These are phyloP conservation scores for Rhinocladiella mackenziei DNA, from an alignment of 2,329 filamentous ascomycete species.

Conservation along the genomic window DNA sequence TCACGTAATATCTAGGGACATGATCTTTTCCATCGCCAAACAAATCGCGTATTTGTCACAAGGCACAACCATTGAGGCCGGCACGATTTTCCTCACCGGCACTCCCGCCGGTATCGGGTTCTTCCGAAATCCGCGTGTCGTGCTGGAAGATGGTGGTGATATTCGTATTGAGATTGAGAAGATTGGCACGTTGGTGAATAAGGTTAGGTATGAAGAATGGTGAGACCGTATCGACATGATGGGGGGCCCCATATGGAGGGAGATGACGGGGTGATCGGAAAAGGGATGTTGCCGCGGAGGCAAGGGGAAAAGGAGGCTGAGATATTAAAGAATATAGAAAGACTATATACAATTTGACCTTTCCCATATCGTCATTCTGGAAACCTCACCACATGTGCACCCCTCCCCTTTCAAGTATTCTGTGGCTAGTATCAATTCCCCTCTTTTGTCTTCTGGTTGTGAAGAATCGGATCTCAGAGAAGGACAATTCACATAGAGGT, in stretches of 20 bases:
- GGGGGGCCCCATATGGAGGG: background rate
- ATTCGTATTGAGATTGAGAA: conserved; percentile 48
- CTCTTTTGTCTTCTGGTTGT: too few species aligned
- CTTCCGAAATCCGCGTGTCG: conserved; percentile 40
- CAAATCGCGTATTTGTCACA: conserved; percentile 38
- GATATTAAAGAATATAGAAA: too few species aligned
- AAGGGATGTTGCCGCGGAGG: too few species aligned
- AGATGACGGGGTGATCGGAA: too few species aligned
- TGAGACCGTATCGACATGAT: conserved; percentile 5
- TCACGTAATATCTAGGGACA: conserved; percentile 33
- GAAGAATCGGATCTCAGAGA: too few species aligned
- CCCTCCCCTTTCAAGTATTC: too few species aligned
- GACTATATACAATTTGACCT: too few species aligned
- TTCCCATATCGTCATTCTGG: too few species aligned
- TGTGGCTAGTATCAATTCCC: too few species aligned
- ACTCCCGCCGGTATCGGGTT: conserved; percentile 44
- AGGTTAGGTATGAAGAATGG: conserved; percentile 30
- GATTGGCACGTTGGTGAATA: conserved; percentile 49
- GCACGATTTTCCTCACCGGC: conserved; percentile 42
- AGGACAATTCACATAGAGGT: too few species aligned
- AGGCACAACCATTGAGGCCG: conserved; percentile 39
- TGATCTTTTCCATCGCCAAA: conserved; percentile 40
- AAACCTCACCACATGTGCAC: too few species aligned
- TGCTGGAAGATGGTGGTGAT: conserved; percentile 38
- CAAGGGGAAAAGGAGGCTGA: too few species aligned